These are phyloP conservation scores for Haplosporangium sp. DNA, from an alignment of 371 early-diverging fungal genomes.

Conservation along the genomic window DNA sequence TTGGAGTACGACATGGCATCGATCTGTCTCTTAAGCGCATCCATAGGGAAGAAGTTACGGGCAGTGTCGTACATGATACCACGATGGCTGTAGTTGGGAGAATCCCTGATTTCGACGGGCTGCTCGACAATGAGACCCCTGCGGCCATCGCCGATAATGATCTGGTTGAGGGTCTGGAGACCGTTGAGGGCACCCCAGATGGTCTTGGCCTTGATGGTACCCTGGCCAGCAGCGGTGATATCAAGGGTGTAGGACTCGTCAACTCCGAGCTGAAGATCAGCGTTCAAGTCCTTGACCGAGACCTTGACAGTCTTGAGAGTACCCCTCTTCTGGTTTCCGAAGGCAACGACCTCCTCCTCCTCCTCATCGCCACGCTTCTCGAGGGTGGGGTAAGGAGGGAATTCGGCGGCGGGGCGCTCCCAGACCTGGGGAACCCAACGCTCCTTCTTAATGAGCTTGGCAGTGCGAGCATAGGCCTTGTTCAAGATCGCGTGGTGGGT, in stretches of 20 bases:
- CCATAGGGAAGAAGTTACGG: constrained; percentile 79
- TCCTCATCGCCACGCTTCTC: constrained; percentile 29
- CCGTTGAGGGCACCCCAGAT: constrained; percentile 83
- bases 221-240: constrained; percentile 61
- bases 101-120: constrained; percentile 77
- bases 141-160: constrained; percentile 61
- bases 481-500: constrained; percentile 35
- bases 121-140: constrained; percentile 41
- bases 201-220: constrained; percentile 69
- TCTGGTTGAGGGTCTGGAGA: constrained; percentile 81
- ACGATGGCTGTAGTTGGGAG: constrained; percentile 76
- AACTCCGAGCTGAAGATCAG: constrained; percentile 59
- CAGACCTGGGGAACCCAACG: constrained; percentile 40
- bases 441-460: constrained; percentile 40
- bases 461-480: constrained; percentile 46
- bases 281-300: constrained; percentile 50
- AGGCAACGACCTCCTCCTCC: background rate
- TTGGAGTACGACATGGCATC: constrained; percentile 84
- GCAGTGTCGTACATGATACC: constrained; percentile 82
- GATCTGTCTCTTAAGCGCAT: constrained; percentile 68
- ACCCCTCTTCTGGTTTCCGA: no score
- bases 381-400: constrained; percentile 33
- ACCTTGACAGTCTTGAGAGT: constrained; percentile 49
- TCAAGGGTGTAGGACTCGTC: constrained; percentile 78
- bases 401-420: constrained; percentile 31